Evolutionary conservation across 257 asterid genomes (phyloP), one percentile per base, ranked within the genome.

Genomic region (Cinchona pubescens): DNA sequence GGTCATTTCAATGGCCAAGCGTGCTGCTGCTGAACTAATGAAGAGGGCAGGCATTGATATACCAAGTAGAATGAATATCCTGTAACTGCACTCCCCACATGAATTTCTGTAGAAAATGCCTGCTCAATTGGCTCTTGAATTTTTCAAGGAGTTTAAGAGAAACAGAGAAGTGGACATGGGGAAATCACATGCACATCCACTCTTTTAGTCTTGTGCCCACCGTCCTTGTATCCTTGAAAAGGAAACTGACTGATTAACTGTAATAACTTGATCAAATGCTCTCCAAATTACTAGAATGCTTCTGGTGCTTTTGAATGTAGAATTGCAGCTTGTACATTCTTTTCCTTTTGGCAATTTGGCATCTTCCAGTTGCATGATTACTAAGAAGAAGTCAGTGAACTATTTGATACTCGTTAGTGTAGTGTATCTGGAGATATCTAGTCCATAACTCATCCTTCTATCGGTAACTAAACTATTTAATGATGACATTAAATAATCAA

Each of bases 51-150:
- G 84, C 73, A 89, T 91, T 80, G 73, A 67, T 61, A 74, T 89
- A 62, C 93, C 96, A 0, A 83, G 64, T 76, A 87, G 91, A 80
- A 91, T 88, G 93, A 85, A 86, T 56, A 43, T 87, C 51, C 35
- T 82, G 34, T 85, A 68, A 60, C 34, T 19, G 16, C 37, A 18
- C 27, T 76, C 19, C 21, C 30, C 13, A 35, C 34, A 40, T 19
- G 5, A 53, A 42, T 14, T 43, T 46, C 32, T 38, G 11, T 10
- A 40, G 21, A 21, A 51, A 21, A 18, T n/a, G 45, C 34, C 71
- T 38, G 53, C 21, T 66, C 0, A n/a, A 43, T 18, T 7, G 32
- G 16, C 12, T 56, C 32, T 56, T 56, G 15, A n/a, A 25, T 13
- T n/a, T 32, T 56, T n/a, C 62, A n/a, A 62, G 3, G 37, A 6